Conservation (phyloP, 768 basidiomycete genomes). For the Terana coerulea region DNA sequence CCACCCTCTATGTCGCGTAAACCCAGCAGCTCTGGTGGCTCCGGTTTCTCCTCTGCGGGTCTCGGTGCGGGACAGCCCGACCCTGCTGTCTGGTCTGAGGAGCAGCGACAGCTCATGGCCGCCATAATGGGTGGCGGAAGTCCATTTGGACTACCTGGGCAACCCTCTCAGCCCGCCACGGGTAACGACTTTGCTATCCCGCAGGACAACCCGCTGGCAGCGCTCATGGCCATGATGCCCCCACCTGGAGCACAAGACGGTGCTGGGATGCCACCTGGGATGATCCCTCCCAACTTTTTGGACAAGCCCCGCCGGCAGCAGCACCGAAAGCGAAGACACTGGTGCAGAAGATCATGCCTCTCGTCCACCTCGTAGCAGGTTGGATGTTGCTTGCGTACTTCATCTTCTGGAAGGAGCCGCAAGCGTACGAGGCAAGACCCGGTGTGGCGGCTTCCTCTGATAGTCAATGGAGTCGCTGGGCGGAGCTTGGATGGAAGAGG, state of each 20-base stretch:
- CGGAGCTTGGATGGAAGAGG: constrained; percentile 41
- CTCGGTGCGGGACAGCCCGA: too few relatives aligned
- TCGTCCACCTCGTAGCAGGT: constrained; percentile 61
- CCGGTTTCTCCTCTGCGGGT: constrained; percentile 21
- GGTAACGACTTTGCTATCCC: constrained; percentile 1
- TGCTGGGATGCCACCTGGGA: constrained; percentile 16
- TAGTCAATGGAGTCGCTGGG: constrained; percentile 59
- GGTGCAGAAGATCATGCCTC: constrained; percentile 58
- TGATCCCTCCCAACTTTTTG: not conserved
- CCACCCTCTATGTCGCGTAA: constrained; percentile 19
- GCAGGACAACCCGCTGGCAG: constrained; percentile 28
- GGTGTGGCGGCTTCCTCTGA: constrained; percentile 31
- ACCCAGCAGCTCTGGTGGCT: constrained; percentile 23
- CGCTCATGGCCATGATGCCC: constrained; percentile 13
- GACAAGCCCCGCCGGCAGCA: constrained; percentile 20
- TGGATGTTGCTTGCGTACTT: constrained; percentile 69
- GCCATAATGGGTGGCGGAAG: constrained; percentile 46
- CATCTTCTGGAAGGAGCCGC: constrained; percentile 62
- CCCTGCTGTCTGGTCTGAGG: constrained; percentile 60
- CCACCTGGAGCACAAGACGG: constrained; percentile 2
- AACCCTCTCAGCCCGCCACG: not conserved
- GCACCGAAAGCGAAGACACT: constrained; percentile 29
- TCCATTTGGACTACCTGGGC: constrained; percentile 7
- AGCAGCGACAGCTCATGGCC: constrained; percentile 66
- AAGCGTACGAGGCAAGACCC: constrained; percentile 36